Percentiles rank a stretch among this genome's conserved stretches.
These are phyloP conservation scores for Dioscorea alata DNA, from an alignment of 106 monocot species.

Conservation along the genomic window DNA sequence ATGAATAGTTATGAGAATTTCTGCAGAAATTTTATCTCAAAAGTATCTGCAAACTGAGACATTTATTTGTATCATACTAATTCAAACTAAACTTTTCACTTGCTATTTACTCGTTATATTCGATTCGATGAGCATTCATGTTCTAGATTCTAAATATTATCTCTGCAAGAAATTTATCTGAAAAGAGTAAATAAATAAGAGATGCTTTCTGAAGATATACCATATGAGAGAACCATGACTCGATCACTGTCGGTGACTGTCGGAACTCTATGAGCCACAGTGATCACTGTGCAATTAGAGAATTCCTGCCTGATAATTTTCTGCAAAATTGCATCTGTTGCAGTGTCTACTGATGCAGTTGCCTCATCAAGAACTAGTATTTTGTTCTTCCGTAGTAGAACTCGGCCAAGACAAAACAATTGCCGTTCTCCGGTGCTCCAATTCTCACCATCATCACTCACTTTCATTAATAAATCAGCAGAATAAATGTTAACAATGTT, in stretches of 20 bases:
- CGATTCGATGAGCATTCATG: too few relatives aligned
- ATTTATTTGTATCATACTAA: neutral
- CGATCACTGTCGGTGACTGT: slow-evolving; percentile 77
- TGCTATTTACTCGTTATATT: too few relatives aligned
- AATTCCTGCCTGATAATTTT: slow-evolving; percentile 58
- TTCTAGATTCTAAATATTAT: too few relatives aligned
- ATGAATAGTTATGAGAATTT: neutral
- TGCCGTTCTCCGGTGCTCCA: slow-evolving; percentile 80
- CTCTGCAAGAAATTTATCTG: too few relatives aligned
- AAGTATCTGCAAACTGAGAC: neutral
- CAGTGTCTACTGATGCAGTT: slow-evolving; percentile 79
- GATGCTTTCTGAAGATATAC: slow-evolving; percentile 14
- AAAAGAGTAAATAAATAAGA: neutral
- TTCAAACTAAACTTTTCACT: too few relatives aligned
- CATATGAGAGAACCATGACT: slow-evolving; percentile 78
- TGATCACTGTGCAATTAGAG: slow-evolving; percentile 63
- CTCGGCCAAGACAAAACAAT: slow-evolving; percentile 70
- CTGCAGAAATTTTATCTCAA: neutral
- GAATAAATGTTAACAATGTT: neutral
- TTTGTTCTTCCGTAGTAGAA: slow-evolving; percentile 54
- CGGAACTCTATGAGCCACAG: slow-evolving; percentile 77
- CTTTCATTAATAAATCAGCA: slow-evolving; percentile 11
- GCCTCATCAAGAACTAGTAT: slow-evolving; percentile 81
- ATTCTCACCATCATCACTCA: slow-evolving; percentile 77
- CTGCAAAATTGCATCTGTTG: slow-evolving; percentile 66